Evolutionary conservation across 192 early-diverging fungal species (phyloP).

Genomic region (Backusella mclennaniae): DNA sequence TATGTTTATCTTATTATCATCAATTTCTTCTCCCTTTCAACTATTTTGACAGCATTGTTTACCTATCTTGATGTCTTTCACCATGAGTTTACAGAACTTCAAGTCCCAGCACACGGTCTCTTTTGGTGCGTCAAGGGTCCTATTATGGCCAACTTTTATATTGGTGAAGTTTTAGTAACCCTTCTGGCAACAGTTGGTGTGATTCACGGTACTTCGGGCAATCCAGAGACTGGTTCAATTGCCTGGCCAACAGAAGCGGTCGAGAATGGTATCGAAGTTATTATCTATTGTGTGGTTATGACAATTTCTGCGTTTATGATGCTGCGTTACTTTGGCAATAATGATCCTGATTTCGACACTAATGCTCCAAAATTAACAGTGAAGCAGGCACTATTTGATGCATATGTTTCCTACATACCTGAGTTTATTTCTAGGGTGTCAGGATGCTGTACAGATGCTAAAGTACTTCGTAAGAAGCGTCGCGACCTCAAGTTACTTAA

Average conservation of each 20-base stretch:
- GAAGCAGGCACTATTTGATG: conserved; percentile 28
- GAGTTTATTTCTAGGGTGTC: conserved; percentile 22
- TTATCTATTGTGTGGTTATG: conserved; percentile 24
- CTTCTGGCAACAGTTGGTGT: conserved; percentile 9
- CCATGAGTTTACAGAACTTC: conserved; percentile 20
- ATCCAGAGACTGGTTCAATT: neutral
- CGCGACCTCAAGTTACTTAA: neutral
- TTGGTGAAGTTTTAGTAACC: conserved; percentile 26
- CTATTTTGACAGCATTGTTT: conserved; percentile 33
- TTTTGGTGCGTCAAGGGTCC: conserved; percentile 40
- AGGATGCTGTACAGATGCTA: conserved; percentile 28
- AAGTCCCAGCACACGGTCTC: conserved; percentile 29
- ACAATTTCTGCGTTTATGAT: conserved; percentile 19
- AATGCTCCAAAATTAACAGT: neutral
- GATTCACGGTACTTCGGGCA: conserved; percentile 24
- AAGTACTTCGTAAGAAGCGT: conserved; percentile 23
- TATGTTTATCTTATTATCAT: conserved; percentile 34
- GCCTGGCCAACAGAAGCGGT: conserved; percentile 25
- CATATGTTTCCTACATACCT: conserved; percentile 31
- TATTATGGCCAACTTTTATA: conserved; percentile 31
- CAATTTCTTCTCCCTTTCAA: conserved; percentile 30
- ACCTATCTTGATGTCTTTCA: conserved; percentile 35
- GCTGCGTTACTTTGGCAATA: conserved; percentile 19
- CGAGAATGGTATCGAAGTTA: conserved; percentile 22
- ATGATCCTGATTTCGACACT: neutral